phyloP scores from a whole-genome alignment of 1,284 basidiomycete genomes.

The Fomitopsis pinicola region DNA sequence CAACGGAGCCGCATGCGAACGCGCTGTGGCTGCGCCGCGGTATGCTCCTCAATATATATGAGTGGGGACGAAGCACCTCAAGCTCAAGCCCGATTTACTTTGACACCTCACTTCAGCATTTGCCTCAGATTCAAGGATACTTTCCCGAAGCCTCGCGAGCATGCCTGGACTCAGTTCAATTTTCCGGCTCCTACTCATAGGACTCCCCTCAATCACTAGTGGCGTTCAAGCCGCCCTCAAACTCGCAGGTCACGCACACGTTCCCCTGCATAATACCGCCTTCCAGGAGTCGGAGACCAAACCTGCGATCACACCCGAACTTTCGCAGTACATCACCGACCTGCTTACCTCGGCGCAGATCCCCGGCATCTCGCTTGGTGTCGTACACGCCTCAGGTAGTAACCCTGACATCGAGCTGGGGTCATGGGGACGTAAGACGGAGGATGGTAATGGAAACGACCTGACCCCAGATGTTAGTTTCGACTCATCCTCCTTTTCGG shows the following conservation, averaged over 20 bases:
- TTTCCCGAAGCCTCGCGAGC: too few relatives aligned
- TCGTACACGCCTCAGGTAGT: conserved; percentile 16
- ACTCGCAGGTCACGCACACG: background rate
- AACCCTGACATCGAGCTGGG: conserved; percentile 17
- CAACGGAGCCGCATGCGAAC: too few relatives aligned
- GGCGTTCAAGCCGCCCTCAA: background rate
- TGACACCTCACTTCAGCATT: too few relatives aligned
- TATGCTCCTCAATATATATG: too few relatives aligned
- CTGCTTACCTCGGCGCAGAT: conserved; percentile 13
- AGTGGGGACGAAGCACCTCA: too few relatives aligned
- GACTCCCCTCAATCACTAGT: too few relatives aligned
- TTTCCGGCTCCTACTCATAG: too few relatives aligned
- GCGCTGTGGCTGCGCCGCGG: too few relatives aligned
- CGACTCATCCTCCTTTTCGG: background rate
- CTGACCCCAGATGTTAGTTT: conserved; percentile 25
- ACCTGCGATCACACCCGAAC: conserved; percentile 15
- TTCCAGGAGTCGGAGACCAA: background rate
- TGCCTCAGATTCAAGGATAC: too few relatives aligned
- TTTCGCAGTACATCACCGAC: conserved; percentile 15
- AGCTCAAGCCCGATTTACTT: too few relatives aligned
- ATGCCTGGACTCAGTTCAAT: too few relatives aligned
- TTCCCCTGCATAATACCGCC: background rate
- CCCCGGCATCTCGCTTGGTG: conserved; percentile 22
- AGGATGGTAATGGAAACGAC: conserved; percentile 24
- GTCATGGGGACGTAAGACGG: conserved; percentile 24